phyloP scores from a whole-genome alignment of 1,284 basidiomycete species.

The Ceratobasidium sp. region DNA sequence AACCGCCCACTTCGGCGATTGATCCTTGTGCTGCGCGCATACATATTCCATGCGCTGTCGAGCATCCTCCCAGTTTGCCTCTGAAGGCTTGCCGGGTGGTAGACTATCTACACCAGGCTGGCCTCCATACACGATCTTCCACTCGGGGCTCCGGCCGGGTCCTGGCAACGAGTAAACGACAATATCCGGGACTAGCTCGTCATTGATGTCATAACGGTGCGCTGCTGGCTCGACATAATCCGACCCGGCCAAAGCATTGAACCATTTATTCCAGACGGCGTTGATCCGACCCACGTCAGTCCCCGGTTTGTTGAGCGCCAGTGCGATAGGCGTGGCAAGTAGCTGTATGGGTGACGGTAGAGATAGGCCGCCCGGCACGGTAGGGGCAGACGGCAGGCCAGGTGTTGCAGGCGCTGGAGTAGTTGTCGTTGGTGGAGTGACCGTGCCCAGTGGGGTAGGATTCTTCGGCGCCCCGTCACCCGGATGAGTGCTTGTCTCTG shows the following conservation, averaged over 20 bases:
- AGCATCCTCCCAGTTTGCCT: not conserved
- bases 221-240: not conserved
- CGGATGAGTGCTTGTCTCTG: no score
- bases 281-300: slow-evolving; percentile 13
- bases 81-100: not conserved
- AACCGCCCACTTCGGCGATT: not conserved
- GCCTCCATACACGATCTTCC: slow-evolving; percentile 11
- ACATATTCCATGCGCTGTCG: not conserved
- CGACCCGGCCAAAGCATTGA: not conserved
- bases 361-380: not conserved
- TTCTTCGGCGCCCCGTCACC: no score
- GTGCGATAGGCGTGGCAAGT: not conserved
- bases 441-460: no score
- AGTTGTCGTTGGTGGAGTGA: not conserved
- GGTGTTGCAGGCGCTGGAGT: not conserved
- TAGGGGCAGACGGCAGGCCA: not conserved
- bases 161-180: not conserved
- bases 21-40: not conserved
- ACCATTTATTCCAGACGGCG: slow-evolving; percentile 25
- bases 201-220: slow-evolving; percentile 8
- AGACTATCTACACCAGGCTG: not conserved
- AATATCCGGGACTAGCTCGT: slow-evolving; percentile 3
- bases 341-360: not conserved
- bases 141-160: not conserved
- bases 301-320: not conserved